Percentiles rank a stretch among this genome's conserved stretches.
These are phyloP conservation scores for maize (Zea mays) DNA, from an alignment of 176 grass and related monocot genomes.

Conservation along the genomic window DNA sequence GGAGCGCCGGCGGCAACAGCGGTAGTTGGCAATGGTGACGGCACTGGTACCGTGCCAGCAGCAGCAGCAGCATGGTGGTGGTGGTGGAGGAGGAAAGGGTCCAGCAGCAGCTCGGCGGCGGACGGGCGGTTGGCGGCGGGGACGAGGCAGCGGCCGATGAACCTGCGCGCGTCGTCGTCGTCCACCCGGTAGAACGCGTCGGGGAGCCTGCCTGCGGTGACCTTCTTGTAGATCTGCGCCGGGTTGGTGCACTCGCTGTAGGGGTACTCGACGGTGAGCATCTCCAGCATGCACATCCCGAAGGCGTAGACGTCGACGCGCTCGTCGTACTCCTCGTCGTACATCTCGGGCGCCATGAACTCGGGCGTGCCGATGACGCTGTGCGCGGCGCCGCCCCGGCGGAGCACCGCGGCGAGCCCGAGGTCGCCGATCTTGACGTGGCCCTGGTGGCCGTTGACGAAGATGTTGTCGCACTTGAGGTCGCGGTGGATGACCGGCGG, in stretches of 20 bases:
- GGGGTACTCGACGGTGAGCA: slow-evolving; percentile 82
- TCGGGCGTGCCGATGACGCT: slow-evolving; percentile 92
- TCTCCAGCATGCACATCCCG: slow-evolving; percentile 95
- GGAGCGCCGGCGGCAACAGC: not conserved
- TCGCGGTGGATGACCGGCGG: slow-evolving; percentile 14
- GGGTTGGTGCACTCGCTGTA: slow-evolving; percentile 87
- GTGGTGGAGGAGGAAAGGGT: slow-evolving; percentile 67
- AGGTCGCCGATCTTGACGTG: slow-evolving; percentile 96
- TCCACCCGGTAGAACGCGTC: slow-evolving; percentile 58
- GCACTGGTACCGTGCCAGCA: not conserved
- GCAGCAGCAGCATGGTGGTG: not conserved
- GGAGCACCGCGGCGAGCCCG: slow-evolving; percentile 73
- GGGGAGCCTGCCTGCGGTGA: slow-evolving; percentile 75
- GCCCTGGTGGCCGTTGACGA: slow-evolving; percentile 80
- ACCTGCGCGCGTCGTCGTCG: slow-evolving; percentile 48
- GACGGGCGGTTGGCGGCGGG: slow-evolving; percentile 47
- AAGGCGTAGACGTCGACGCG: slow-evolving; percentile 84
- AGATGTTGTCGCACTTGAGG: slow-evolving; percentile 65
- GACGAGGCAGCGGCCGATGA: slow-evolving; percentile 63
- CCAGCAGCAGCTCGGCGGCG: slow-evolving; percentile 62
- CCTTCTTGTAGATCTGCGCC: slow-evolving; percentile 99
- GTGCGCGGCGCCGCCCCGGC: slow-evolving; percentile 39
- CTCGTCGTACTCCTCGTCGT: slow-evolving; percentile 86
- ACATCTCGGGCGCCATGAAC: slow-evolving; percentile 98
- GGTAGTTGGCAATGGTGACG: too few species aligned